Evolutionary conservation across 2,329 filamentous ascomycete species (phyloP).

Genomic region (Fusarium setosum): DNA sequence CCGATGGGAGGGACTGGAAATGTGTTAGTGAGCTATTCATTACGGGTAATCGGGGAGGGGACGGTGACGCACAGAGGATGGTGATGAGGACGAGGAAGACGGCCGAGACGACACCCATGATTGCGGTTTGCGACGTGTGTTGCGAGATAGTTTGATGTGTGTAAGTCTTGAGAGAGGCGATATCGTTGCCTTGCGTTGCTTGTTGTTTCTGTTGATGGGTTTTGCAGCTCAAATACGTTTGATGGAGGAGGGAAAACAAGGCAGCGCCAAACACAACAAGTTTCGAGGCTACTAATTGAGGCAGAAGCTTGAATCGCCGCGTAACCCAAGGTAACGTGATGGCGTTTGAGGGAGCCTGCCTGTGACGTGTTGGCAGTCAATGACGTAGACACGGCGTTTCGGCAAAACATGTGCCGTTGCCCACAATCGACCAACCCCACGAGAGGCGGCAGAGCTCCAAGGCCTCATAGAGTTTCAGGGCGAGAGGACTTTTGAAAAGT

Average conservation of each 20-base stretch:
- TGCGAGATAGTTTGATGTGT: neutral
- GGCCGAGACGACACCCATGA: slow-evolving; percentile 62
- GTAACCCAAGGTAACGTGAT: slow-evolving; percentile 29
- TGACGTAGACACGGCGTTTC: slow-evolving; percentile 25
- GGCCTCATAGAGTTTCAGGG: too few species aligned
- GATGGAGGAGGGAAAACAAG: neutral
- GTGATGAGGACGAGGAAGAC: slow-evolving; percentile 64
- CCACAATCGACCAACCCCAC: too few species aligned
- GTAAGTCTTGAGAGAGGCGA: neutral
- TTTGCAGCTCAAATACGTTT: neutral
- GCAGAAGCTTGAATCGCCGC: slow-evolving; percentile 13
- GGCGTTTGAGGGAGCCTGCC: slow-evolving; percentile 14
- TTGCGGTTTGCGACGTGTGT: slow-evolving; percentile 37
- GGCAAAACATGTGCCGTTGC: too few species aligned
- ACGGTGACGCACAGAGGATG: slow-evolving; percentile 58
- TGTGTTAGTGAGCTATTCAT: slow-evolving; percentile 31
- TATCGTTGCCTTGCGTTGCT: neutral
- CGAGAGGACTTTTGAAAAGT: too few species aligned
- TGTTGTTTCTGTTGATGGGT: neutral
- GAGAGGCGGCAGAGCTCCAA: too few species aligned
- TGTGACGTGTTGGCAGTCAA: slow-evolving; percentile 32
- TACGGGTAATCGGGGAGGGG: neutral
- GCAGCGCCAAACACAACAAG: neutral
- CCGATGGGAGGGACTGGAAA: slow-evolving; percentile 72
- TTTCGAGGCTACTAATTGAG: neutral